Evolutionary conservation across 768 basidiomycete genomes (phyloP).

Genomic region (Leccinum longicurvipes): DNA sequence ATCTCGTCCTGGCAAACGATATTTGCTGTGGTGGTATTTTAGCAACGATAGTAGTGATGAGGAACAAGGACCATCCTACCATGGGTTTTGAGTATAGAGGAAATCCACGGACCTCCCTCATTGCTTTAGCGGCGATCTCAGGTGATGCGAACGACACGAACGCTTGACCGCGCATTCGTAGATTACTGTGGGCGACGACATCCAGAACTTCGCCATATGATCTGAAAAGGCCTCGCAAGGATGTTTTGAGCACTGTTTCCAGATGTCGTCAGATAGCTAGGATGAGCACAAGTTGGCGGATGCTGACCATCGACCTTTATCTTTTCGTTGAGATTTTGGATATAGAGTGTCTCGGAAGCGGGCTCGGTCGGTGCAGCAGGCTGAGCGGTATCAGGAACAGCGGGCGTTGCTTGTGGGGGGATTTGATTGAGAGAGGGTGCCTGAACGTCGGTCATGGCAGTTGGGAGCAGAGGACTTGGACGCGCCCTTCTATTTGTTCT

Average conservation of each 20-base stretch:
- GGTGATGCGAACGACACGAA: conserved; percentile 88
- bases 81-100: conserved; percentile 96
- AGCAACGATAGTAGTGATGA: background rate
- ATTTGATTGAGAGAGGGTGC: conserved; percentile 29
- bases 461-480: background rate
- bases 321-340: conserved; percentile 96
- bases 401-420: conserved; percentile 23
- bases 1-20: conserved; percentile 83
- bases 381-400: conserved; percentile 15
- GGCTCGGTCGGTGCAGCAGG: conserved; percentile 39
- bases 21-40: conserved; percentile 68
- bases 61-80: conserved; percentile 45
- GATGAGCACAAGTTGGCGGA: conserved; percentile 1
- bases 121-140: conserved; percentile 81
- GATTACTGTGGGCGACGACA: conserved; percentile 91
- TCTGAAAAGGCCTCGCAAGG: conserved; percentile 86
- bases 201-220: conserved; percentile 90
- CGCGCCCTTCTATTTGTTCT: too few relatives aligned
- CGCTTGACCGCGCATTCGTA: conserved; percentile 98
- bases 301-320: conserved; percentile 71
- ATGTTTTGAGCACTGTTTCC: conserved; percentile 78
- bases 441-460: conserved; percentile 38
- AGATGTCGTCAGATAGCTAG: conserved; percentile 7
- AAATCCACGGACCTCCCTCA: conserved; percentile 91
- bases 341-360: conserved; percentile 84